Evolutionary conservation across 306 rosid species (phyloP).

Genomic region (Pterocarpus santalinus): DNA sequence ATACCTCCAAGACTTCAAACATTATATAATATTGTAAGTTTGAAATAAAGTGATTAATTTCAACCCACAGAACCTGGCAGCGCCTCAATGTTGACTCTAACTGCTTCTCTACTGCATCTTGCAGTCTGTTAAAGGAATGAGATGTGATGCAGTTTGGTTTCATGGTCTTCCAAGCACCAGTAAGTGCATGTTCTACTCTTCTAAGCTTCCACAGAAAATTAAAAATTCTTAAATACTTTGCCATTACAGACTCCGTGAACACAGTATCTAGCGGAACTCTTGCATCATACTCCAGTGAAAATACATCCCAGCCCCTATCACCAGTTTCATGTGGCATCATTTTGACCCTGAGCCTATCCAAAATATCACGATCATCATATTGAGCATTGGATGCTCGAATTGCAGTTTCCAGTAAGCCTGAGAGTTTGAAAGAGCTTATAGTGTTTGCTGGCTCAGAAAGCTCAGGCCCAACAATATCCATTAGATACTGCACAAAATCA

Average conservation of each 20-base stretch:
- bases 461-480: constrained; percentile 97
- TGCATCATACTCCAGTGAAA: constrained; percentile 93
- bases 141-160: constrained; percentile 95
- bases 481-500: constrained; percentile 94
- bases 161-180: constrained; percentile 96
- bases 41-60: constrained; percentile 96
- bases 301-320: constrained; percentile 97
- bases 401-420: constrained; percentile 93
- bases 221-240: constrained; percentile 86
- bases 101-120: constrained; percentile 71
- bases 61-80: constrained; percentile 97
- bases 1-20: constrained; percentile 97
- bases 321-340: constrained; percentile 98
- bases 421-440: constrained; percentile 89
- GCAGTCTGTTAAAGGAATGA: constrained; percentile 79
- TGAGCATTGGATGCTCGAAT: constrained; percentile 94
- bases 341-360: constrained; percentile 92
- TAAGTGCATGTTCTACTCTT: constrained; percentile 95
- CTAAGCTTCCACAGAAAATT: constrained; percentile 98
- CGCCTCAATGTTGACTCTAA: constrained; percentile 90
- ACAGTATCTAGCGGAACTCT: constrained; percentile 90
- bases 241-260: constrained; percentile 95
- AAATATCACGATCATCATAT: constrained; percentile 90
- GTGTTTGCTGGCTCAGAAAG: constrained; percentile 97
- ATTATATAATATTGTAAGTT: constrained; percentile 95